Conservation (phyloP, 2,329 filamentous ascomycete species). For the Colletotrichum acutatum region DNA sequence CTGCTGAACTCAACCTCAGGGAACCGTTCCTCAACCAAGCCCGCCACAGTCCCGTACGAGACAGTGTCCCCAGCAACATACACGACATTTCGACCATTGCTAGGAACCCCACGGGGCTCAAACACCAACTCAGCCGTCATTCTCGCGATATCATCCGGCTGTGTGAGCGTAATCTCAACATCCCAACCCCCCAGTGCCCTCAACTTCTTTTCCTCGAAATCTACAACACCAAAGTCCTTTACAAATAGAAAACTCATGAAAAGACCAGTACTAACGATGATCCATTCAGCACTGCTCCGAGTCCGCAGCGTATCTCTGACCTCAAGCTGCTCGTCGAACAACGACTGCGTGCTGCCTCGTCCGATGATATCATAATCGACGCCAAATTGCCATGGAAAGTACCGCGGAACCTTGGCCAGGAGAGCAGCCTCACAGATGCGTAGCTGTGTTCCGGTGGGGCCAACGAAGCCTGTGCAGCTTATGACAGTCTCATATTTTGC, state of each 20-base stretch:
- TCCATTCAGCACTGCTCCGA: slow-evolving; percentile 65
- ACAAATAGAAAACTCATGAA: slow-evolving; percentile 79
- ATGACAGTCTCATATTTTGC: slow-evolving; percentile 64
- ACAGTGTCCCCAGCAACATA: slow-evolving; percentile 72
- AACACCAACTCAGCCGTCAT: slow-evolving; percentile 68
- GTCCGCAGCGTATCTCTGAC: slow-evolving; percentile 64
- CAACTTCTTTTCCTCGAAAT: slow-evolving; percentile 53
- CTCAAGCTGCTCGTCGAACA: slow-evolving; percentile 76
- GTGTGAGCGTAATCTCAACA: slow-evolving; percentile 70
- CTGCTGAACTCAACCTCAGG: slow-evolving; percentile 52
- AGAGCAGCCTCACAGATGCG: slow-evolving; percentile 69
- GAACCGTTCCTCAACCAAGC: slow-evolving; percentile 59
- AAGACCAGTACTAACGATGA: slow-evolving; percentile 74
- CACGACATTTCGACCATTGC: slow-evolving; percentile 53
- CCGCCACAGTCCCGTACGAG: slow-evolving; percentile 64
- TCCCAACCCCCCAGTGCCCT: slow-evolving; percentile 71
- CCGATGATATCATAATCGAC: slow-evolving; percentile 77
- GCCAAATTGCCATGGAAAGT: slow-evolving; percentile 80
- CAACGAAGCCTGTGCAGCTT: slow-evolving; percentile 69
- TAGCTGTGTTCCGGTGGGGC: slow-evolving; percentile 64
- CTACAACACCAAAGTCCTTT: slow-evolving; percentile 70
- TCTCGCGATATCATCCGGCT: slow-evolving; percentile 71
- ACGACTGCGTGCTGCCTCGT: slow-evolving; percentile 65
- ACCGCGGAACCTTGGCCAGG: slow-evolving; percentile 59
- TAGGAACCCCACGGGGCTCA: slow-evolving; percentile 46